Percentiles rank a stretch among this genome's conserved stretches.
These are phyloP conservation scores for Porphyrellus sp. DNA, from an alignment of 1,284 basidiomycete genomes.

Conservation along the genomic window DNA sequence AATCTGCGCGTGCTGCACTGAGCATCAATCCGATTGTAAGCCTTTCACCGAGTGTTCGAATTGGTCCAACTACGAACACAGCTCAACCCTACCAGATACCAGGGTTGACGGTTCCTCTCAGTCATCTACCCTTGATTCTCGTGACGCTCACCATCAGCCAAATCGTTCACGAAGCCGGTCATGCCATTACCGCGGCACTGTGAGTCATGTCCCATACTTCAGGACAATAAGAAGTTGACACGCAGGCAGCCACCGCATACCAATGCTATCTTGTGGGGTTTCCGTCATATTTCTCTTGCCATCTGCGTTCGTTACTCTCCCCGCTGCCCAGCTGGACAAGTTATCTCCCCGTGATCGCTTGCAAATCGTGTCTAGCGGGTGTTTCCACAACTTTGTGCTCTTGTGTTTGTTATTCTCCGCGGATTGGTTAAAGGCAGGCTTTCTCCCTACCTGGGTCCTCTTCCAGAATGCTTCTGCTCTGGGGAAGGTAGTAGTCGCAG, in stretches of 20 bases:
- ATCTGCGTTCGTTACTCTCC: conserved; percentile 66
- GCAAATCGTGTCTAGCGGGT: conserved; percentile 61
- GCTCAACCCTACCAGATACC: conserved; percentile 53
- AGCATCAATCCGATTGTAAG: conserved; percentile 47
- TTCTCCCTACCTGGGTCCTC: conserved; percentile 35
- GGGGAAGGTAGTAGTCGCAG: conserved; percentile 51
- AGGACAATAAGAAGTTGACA: conserved; percentile 2
- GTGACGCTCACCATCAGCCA: conserved; percentile 57
- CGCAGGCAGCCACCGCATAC: conserved; percentile 38
- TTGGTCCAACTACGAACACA: background rate
- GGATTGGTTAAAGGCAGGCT: conserved; percentile 31
- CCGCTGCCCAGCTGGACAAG: conserved; percentile 40
- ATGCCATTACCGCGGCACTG: conserved; percentile 65
- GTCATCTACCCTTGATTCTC: conserved; percentile 59
- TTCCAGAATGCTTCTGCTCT: conserved; percentile 49
- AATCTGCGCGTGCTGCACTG: conserved; percentile 16
- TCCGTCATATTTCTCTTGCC: conserved; percentile 58
- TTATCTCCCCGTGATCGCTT: conserved; percentile 44
- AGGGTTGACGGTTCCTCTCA: conserved; percentile 68
- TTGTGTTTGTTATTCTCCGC: conserved; percentile 40
- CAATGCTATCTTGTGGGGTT: conserved; percentile 55
- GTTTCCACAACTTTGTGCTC: conserved; percentile 64
- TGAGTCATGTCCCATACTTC: conserved; percentile 42
- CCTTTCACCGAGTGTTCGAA: conserved; percentile 1
- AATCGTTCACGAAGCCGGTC: conserved; percentile 67